Percentiles rank a stretch among this genome's conserved stretches.
These are phyloP conservation scores for Trichoderma aggressivum DNA, from an alignment of 2,329 filamentous ascomycete species.

Conservation along the genomic window DNA sequence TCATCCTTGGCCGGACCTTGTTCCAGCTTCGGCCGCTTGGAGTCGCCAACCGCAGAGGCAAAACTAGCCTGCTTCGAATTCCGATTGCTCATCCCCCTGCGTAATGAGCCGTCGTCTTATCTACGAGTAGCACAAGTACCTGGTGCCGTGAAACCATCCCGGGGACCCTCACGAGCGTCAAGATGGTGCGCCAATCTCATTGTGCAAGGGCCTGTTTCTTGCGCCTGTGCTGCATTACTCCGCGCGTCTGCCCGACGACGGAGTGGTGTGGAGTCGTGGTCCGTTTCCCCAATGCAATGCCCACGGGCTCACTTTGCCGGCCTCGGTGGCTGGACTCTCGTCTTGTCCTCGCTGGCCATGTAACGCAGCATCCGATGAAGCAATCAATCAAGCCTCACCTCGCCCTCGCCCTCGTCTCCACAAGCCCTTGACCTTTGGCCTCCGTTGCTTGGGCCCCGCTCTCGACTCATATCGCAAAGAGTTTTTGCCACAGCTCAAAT, in stretches of 20 bases:
- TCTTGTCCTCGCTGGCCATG: conserved; percentile 4
- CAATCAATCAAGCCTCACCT: no score
- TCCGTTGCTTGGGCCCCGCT: neutral
- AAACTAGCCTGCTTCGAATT: neutral
- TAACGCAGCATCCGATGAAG: conserved; percentile 4
- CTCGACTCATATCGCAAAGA: neutral
- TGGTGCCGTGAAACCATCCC: conserved; percentile 11
- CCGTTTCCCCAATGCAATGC: neutral
- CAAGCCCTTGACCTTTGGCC: neutral
- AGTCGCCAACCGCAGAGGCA: neutral
- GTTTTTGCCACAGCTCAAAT: conserved; percentile 13
- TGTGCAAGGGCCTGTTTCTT: neutral
- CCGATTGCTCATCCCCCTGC: conserved; percentile 16
- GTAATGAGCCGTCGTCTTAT: conserved; percentile 9
- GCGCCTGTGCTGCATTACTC: conserved; percentile 1
- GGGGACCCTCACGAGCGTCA: neutral
- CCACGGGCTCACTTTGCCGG: conserved; percentile 5
- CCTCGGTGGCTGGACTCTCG: neutral
- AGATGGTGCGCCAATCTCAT: neutral
- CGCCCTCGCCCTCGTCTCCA: conserved; percentile 1
- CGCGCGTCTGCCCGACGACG: conserved; percentile 5
- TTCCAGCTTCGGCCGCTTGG: neutral
- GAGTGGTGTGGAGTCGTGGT: conserved; percentile 10
- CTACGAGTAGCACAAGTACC: no score
- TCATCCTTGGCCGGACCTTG: neutral